Evolutionary conservation across 805 yeast species (phyloP).

Genomic region (Sugiyamaella americana): DNA sequence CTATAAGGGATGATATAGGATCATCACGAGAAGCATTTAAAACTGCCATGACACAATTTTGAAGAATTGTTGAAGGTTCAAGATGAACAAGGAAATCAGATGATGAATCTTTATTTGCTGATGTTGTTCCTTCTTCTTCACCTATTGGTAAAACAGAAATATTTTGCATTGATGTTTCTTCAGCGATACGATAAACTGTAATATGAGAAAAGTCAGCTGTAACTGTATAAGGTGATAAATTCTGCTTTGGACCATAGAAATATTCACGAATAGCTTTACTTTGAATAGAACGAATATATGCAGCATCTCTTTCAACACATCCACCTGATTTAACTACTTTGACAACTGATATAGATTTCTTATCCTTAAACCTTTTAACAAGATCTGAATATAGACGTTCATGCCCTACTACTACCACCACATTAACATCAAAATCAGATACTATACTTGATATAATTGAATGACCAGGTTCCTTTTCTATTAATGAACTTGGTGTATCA

Average conservation of each 20-base stretch:
- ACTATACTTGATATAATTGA: slow-evolving; percentile 50
- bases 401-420: slow-evolving; percentile 66
- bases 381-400: slow-evolving; percentile 64
- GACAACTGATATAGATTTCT: slow-evolving; percentile 38
- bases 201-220: slow-evolving; percentile 62
- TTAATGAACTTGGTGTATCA: slow-evolving; percentile 57
- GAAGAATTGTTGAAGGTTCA: slow-evolving; percentile 42
- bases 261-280: slow-evolving; percentile 77
- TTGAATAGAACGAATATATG: slow-evolving; percentile 62
- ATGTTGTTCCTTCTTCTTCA: slow-evolving; percentile 27
- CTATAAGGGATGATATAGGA: slow-evolving; percentile 41
- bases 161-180: slow-evolving; percentile 22
- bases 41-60: slow-evolving; percentile 70
- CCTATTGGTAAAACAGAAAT: slow-evolving; percentile 34
- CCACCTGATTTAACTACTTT: slow-evolving; percentile 73
- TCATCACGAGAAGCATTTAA: slow-evolving; percentile 44
- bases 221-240: slow-evolving; percentile 80
- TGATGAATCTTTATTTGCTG: slow-evolving; percentile 10
- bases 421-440: slow-evolving; percentile 52
- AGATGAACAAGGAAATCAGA: slow-evolving; percentile 31
- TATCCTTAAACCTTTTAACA: slow-evolving; percentile 36
- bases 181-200: slow-evolving; percentile 54
- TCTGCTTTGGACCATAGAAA: slow-evolving; percentile 70
- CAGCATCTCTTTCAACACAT: slow-evolving; percentile 65
- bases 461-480: slow-evolving; percentile 27